Base-by-base conservation (phyloP, 768 basidiomycete genomes). In the Strobilomyces dryophilus region DNA sequence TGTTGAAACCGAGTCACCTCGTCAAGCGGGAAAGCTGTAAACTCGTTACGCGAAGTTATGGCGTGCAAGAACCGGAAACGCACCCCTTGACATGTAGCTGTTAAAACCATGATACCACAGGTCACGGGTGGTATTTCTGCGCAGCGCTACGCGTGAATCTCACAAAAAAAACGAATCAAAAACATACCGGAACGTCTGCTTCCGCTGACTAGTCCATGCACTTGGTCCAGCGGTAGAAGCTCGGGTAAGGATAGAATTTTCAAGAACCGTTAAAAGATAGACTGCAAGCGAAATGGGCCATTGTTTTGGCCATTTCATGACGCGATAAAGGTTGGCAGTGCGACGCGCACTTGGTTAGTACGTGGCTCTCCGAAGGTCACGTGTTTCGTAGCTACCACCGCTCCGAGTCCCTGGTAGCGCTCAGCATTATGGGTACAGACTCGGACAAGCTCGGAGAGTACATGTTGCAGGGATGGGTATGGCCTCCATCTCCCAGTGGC, bases 81-180 rank as follows among this genome's bases (percentile, higher is more conserved):
- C 57, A 91, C 90, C 94, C 66, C 80, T 81, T 44, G 72, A 77
- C 93, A 95, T 95, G 68, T 97, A 97, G 61, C 82, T 84, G 61
- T 90, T 70, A 63, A 85, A 97, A 0, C 93, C 94, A 74, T 95
- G 93, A 64, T 90, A 86, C 87, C 91, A 97, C 5, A 95, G 72
- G 49, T 87, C 81, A 41, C 86, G 81, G 9, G 83, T 84, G 62
- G 76, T 77, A 60, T 91, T 80, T 42, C 91, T 92, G 58, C 26
- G 52, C 8, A 37, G 43, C 39, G 40, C 63, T 21, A 54, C 49
- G 39, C 15, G 37, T 24, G 27, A 10, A 27, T 42, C 31, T 11
- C 34, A 8, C 15, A 20, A 50, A 34, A 46, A 27, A 46, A 17
- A 45, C 32, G 47, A 32, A 26, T 20, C 20, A 29, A 41, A 43